Base-by-base conservation (phyloP, 179 eudicot genomes). In the Heliamphora pulchella region DNA sequence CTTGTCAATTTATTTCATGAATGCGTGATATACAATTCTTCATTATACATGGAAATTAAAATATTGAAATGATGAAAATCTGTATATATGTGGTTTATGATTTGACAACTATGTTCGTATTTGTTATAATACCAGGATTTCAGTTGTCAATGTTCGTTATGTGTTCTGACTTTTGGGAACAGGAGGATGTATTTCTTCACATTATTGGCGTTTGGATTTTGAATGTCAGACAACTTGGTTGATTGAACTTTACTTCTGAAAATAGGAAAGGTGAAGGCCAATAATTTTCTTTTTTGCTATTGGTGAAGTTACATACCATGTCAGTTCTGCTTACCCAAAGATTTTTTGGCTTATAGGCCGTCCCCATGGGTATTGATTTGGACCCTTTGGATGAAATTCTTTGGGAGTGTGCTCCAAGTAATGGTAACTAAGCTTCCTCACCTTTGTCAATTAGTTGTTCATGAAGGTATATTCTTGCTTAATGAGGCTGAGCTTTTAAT, bases 371-470 rank as follows among this genome's bases (percentile, higher is more conserved):
- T 15, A 59, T 44, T 59, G 82, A 83, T 76, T 76, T 79, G 68
- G 89, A 87, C 59, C 75, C 78, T 66, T 73, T 85, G 73, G 87
- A 84, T 81, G 89, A 87, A 59, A 67, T 85, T 54, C 77, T 82
- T 43, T 48, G 71, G 70, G 81, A 83, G 15, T 73, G 50, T 9
- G 72, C 77, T 31, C 67, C 77, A 2, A 85, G 74, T 75, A 73
- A 57, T 39, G 83, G 87, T 83, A 48, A 82, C 75, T 50, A 39
- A 54, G n/a, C 50, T 44, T 78, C 64, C 41, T 14, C 18, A 13
- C 50, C 17, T 17, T 58, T 68, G 50, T 41, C 11, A 7, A 51
- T 7, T 15, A 67, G 9, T 5, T 68, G 6, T 75, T 67, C 13
- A 0, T 51, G 20, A 44, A 43, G 14, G 14, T 47, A 48, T 31